A percentile compares a stretch with the other conserved stretches of the same genome.
Evolutionary conservation across 495 filamentous ascomycete genomes (phyloP).

Genomic region (Cladorrhinum samala): DNA sequence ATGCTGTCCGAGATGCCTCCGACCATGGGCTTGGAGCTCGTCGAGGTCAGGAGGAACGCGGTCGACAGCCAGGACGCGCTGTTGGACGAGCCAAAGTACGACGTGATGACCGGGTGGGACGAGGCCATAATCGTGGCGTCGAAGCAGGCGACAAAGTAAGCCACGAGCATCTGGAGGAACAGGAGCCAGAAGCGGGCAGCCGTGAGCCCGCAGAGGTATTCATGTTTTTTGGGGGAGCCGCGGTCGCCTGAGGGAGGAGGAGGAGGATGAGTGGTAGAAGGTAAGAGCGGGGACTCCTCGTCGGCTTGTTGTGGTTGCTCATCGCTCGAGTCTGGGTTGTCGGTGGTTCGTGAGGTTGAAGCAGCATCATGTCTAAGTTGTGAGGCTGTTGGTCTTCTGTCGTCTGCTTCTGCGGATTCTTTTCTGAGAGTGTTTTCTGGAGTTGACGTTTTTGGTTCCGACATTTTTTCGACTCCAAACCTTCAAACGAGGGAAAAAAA

Average conservation of each 20-base stretch:
- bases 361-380: no score
- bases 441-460: background rate
- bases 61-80: conserved; percentile 77
- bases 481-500: background rate
- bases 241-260: no score
- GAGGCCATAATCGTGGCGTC: conserved; percentile 78
- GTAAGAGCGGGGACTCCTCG: no score
- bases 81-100: conserved; percentile 68
- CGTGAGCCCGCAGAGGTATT: conserved; percentile 28
- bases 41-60: conserved; percentile 70
- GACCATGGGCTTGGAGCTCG: conserved; percentile 66
- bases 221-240: conserved; percentile 6
- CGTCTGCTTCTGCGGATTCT: background rate
- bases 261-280: no score
- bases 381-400: no score
- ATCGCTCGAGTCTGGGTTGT: no score
- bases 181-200: conserved; percentile 33
- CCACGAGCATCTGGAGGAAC: conserved; percentile 31
- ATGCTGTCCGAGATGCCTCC: conserved; percentile 67
- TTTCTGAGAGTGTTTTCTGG: background rate
- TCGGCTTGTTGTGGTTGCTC: no score
- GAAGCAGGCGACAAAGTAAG: conserved; percentile 48
- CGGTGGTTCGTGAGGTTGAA: no score
- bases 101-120: conserved; percentile 75
- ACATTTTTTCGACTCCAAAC: background rate